phyloP scores from a whole-genome alignment of 2,329 filamentous ascomycete genomes.

The Cordyceps fumosorosea region DNA sequence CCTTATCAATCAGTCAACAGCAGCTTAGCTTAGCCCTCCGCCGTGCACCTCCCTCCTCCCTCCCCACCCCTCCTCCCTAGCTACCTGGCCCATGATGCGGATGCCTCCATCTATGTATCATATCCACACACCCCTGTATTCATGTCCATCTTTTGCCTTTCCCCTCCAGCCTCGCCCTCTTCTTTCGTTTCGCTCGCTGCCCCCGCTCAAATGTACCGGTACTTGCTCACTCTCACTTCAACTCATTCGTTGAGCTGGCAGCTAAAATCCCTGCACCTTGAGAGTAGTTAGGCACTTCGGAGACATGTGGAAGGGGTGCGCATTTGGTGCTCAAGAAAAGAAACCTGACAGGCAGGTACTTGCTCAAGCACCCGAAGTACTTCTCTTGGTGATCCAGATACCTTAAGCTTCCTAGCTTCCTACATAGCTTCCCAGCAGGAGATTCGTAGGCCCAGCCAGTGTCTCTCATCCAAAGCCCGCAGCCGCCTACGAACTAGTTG shows the following conservation, averaged over 20 bases:
- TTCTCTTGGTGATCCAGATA: background rate
- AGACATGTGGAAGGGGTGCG: background rate
- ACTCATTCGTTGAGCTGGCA: background rate
- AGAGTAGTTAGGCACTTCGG: background rate
- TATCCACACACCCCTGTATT: no score
- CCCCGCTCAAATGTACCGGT: slow-evolving; percentile 10
- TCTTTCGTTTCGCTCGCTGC: background rate
- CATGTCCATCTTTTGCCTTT: background rate
- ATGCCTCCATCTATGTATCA: no score
- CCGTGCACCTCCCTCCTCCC: no score
- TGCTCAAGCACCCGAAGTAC: background rate
- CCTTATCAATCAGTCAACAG: no score
- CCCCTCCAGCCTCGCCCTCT: background rate
- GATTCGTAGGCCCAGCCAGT: background rate
- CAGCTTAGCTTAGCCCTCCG: no score
- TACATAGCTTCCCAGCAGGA: background rate
- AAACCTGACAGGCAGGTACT: slow-evolving; percentile 7
- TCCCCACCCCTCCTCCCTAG: no score
- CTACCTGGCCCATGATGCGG: no score
- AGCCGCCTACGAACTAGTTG: background rate
- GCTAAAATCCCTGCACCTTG: background rate
- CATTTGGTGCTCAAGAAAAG: background rate
- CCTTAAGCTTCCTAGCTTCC: background rate
- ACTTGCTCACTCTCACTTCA: background rate
- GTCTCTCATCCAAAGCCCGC: background rate